These are phyloP conservation scores for Fusarium lateritium DNA, from an alignment of 2,329 filamentous ascomycete species.

Conservation along the genomic window DNA sequence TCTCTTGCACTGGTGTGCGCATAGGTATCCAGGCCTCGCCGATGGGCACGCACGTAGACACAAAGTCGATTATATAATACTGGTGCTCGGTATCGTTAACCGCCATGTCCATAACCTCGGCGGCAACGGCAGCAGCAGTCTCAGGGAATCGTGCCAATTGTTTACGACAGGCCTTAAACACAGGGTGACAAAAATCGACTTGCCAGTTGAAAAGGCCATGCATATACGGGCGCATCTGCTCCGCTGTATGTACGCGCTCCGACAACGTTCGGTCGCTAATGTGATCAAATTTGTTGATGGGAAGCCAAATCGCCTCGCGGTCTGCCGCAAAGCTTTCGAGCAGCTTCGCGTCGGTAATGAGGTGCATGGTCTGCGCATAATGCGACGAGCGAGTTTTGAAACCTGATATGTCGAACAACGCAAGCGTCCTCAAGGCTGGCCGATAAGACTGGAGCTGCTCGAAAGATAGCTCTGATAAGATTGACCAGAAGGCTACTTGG, in stretches of 20 bases:
- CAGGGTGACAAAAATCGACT: not conserved
- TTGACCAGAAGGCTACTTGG: not conserved
- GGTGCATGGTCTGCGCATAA: not conserved
- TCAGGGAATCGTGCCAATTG: slow-evolving; percentile 6
- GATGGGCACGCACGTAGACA: not conserved
- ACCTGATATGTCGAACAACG: not conserved
- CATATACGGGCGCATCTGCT: slow-evolving; percentile 13
- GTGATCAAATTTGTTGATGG: slow-evolving; percentile 4
- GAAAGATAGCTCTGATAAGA: not conserved
- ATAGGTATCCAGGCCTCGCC: slow-evolving; percentile 8
- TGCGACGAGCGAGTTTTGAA: not conserved
- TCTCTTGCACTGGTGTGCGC: not conserved
- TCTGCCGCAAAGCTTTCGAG: slow-evolving; percentile 1
- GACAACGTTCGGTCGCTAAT: slow-evolving; percentile 2
- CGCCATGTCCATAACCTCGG: not conserved
- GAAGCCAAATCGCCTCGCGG: not conserved
- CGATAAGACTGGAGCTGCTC: not conserved
- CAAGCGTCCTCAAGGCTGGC: not conserved
- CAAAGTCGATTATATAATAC: slow-evolving; percentile 1
- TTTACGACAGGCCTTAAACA: not conserved
- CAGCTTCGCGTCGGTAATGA: not conserved
- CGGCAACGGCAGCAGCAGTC: slow-evolving; percentile 1
- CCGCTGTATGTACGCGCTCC: not conserved
- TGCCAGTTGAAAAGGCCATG: not conserved
- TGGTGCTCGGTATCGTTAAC: not conserved